These are phyloP conservation scores for Sanghuangporus baumii DNA, from an alignment of 1,284 basidiomycete genomes.

Conservation along the genomic window DNA sequence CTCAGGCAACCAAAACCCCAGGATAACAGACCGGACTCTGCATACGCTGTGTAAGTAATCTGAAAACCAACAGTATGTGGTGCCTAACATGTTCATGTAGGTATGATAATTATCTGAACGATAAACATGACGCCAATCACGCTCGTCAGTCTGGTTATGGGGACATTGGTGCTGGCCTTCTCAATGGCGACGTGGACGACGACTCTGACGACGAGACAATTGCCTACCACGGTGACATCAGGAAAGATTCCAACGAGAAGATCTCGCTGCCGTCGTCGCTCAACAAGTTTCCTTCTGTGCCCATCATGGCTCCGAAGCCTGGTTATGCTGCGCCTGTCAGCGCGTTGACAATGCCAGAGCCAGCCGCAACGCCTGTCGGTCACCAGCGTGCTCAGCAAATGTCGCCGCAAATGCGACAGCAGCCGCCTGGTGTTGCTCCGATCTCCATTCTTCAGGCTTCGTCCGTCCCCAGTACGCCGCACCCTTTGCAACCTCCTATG, in stretches of 20 bases:
- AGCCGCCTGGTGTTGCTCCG: constrained; percentile 23
- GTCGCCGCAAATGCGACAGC: constrained; percentile 19
- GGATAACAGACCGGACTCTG: constrained; percentile 31
- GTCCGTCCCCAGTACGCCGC: constrained; percentile 44
- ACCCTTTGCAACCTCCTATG: constrained; percentile 67
- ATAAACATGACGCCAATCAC: constrained; percentile 31
- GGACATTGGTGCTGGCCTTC: constrained; percentile 46
- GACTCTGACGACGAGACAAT: constrained; percentile 37
- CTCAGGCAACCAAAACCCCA: constrained; percentile 31
- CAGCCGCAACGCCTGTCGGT: constrained; percentile 33
- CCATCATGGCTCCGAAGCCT: constrained; percentile 62
- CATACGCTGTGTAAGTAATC: constrained; percentile 59
- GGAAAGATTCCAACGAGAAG: constrained; percentile 27
- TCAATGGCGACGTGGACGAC: constrained; percentile 39
- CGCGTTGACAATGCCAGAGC: constrained; percentile 44
- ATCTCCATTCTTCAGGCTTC: constrained; percentile 24
- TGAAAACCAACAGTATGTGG: neutral
- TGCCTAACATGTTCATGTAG: constrained; percentile 30
- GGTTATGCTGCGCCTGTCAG: constrained; percentile 66
- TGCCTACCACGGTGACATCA: constrained; percentile 11
- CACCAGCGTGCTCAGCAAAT: constrained; percentile 24
- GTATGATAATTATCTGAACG: constrained; percentile 55
- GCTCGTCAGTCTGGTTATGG: constrained; percentile 47
- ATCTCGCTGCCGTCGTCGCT: constrained; percentile 13
- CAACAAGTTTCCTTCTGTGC: constrained; percentile 26